Evolutionary conservation across 805 yeast genomes (phyloP).

Genomic region (Kuraishia piskuri): DNA sequence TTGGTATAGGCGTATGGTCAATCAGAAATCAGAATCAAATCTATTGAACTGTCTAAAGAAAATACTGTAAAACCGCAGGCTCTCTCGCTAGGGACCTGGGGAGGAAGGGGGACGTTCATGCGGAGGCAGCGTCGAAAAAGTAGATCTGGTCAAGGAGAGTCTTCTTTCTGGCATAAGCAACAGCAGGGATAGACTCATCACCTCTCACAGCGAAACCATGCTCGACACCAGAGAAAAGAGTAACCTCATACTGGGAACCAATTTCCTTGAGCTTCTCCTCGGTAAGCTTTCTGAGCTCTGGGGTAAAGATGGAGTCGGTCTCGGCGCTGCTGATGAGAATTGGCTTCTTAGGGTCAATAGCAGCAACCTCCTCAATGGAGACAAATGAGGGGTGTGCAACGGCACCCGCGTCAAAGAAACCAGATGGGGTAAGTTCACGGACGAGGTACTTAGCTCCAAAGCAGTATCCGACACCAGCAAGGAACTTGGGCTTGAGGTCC

Average conservation of each 20-base stretch:
- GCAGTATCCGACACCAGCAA: conserved; percentile 62
- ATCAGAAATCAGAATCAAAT: neutral
- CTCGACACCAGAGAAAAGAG: conserved; percentile 49
- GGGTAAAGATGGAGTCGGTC: conserved; percentile 52
- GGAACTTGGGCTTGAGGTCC: conserved; percentile 2
- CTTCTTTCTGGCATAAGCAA: conserved; percentile 61
- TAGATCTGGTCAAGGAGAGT: conserved; percentile 38
- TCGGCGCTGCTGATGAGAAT: conserved; percentile 70
- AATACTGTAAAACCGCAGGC: neutral
- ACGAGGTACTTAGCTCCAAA: conserved; percentile 72
- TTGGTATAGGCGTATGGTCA: neutral
- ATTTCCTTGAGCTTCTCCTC: conserved; percentile 44
- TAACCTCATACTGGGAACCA: conserved; percentile 49
- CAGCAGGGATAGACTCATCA: conserved; percentile 44
- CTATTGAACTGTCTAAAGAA: neutral
- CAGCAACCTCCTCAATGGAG: conserved; percentile 52
- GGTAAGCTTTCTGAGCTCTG: conserved; percentile 53
- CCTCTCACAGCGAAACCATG: conserved; percentile 86
- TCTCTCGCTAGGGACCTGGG: neutral
- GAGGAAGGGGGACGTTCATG: neutral
- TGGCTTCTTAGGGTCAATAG: conserved; percentile 44
- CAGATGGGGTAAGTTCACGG: conserved; percentile 34
- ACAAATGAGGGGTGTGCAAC: conserved; percentile 82
- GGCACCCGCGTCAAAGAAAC: conserved; percentile 47
- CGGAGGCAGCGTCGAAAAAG: conserved; percentile 14